Percentiles rank a stretch among this genome's conserved stretches.
Evolutionary conservation across 805 yeast species (phyloP).

Genomic region (Lipomyces sp.): DNA sequence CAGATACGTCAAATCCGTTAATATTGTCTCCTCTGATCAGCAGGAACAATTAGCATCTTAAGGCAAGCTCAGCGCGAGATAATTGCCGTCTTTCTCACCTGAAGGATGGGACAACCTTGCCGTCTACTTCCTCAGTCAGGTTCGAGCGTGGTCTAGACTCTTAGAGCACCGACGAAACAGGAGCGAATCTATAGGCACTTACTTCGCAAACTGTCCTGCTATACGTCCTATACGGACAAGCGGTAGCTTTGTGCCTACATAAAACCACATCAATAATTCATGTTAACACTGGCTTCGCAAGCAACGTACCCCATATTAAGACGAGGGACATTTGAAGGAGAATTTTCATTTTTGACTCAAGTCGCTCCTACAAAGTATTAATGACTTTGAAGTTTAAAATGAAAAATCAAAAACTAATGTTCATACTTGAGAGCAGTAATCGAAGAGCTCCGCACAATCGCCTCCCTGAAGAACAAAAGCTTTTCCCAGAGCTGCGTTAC

Average conservation of each 20-base stretch:
- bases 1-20: constrained; percentile 49
- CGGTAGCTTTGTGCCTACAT: constrained; percentile 47
- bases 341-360: constrained; percentile 51
- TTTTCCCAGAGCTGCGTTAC: constrained; percentile 51
- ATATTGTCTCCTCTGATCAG: constrained; percentile 49
- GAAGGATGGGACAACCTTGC: constrained; percentile 49
- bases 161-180: background rate
- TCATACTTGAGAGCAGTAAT: constrained; percentile 46
- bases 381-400: background rate
- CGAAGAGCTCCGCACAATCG: constrained; percentile 53
- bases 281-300: background rate
- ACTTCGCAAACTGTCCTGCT: constrained; percentile 53
- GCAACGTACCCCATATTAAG: constrained; percentile 48
- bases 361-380: constrained; percentile 35
- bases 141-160: constrained; percentile 48
- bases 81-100: constrained; percentile 18
- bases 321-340: constrained; percentile 52
- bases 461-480: constrained; percentile 54
- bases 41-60: background rate
- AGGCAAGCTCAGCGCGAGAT: background rate
- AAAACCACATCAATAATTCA: background rate
- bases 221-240: constrained; percentile 51
- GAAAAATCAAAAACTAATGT: background rate
- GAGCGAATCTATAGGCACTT: background rate
- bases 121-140: constrained; percentile 50